These are phyloP conservation scores for Hamigera avellanea DNA, from an alignment of 495 filamentous ascomycete species.

Conservation along the genomic window DNA sequence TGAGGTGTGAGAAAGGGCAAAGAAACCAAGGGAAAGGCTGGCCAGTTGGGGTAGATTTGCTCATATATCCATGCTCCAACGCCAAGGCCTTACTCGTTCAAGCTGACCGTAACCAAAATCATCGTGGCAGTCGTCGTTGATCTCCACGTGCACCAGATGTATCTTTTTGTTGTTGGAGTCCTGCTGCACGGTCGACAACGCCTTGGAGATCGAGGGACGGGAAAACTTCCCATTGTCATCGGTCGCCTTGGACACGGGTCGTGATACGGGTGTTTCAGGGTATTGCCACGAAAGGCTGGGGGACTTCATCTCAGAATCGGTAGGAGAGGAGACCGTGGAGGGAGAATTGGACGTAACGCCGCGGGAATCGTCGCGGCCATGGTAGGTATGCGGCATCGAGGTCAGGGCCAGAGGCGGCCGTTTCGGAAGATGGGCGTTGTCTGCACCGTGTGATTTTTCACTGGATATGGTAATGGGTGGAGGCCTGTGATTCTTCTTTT, in stretches of 20 bases:
- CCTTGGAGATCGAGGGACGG: slow-evolving; percentile 24
- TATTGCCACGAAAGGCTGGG: slow-evolving; percentile 22
- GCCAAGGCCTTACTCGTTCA: slow-evolving; percentile 30
- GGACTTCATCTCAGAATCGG: slow-evolving; percentile 17
- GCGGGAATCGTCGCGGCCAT: slow-evolving; percentile 17
- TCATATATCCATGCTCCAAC: slow-evolving; percentile 40
- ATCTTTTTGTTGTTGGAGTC: slow-evolving; percentile 26
- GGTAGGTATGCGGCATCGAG: slow-evolving; percentile 5
- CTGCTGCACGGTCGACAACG: slow-evolving; percentile 20
- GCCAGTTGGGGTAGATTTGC: too few relatives aligned
- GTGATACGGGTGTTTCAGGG: slow-evolving; percentile 29
- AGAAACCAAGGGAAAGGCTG: too few relatives aligned
- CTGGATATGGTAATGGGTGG: slow-evolving; percentile 1
- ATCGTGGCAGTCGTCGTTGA: slow-evolving; percentile 23
- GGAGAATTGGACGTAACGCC: slow-evolving; percentile 18
- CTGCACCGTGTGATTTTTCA: slow-evolving; percentile 5
- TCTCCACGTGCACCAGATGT: slow-evolving; percentile 30
- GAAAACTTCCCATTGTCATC: slow-evolving; percentile 16
- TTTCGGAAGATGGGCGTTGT: slow-evolving; percentile 5
- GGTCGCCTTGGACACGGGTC: slow-evolving; percentile 28
- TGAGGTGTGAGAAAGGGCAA: too few relatives aligned
- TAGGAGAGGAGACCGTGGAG: slow-evolving; percentile 19
- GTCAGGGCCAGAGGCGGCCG: slow-evolving; percentile 4
- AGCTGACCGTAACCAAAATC: slow-evolving; percentile 26
- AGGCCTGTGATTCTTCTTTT: slow-evolving; percentile 1